Evolutionary conservation across 2,329 filamentous ascomycete species (phyloP), one percentile per base, ranked within the genome.

Genomic region (Apiospora malaysiana): DNA sequence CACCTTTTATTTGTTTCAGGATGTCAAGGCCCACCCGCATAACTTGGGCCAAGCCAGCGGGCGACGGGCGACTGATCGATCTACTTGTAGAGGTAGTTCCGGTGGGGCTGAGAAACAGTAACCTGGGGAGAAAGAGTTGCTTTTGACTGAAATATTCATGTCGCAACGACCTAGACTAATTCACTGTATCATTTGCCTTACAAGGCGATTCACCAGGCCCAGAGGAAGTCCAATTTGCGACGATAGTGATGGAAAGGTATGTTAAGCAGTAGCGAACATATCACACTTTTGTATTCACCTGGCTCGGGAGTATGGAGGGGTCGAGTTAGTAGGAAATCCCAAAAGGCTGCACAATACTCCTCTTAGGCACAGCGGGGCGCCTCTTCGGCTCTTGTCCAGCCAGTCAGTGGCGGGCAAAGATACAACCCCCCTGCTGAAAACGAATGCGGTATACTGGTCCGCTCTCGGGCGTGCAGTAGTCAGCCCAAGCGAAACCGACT

Each of bases 391-490:
- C n/a, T 21, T n/a, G 16, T 16, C 10, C 27, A 59, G 51, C 23
- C 47, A 27, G n/a, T 51, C 47, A 51, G 23, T 3, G 47, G 10
- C 23, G 23, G 9, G 47, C 8, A 14, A 23, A 25, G n/a, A 59
- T 10, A 18, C 8, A 37, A 40, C 32, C 18, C 56, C 42, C 8
- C 12, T 45, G 32, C 56, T 10, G 32, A 32, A 16, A 5, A 40
- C 32, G 32, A 63, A 63, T 63, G 56, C 32, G 56, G 56, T 63
- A 63, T 63, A 23, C 27, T 63, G 56, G 21, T 18, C 56, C 56
- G 56, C 56, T 63, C 56, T 10, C 2, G 27, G 12, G 27, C 56
- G 27, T 63, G 27, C 21, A 32, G 32, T 40, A 56, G 49, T 40
- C 51, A 40, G 18, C 6, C 18, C 42, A 45, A 63, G 18, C 21